Percentiles rank a stretch among this genome's conserved stretches.
These are phyloP conservation scores for Iris pallida DNA, from an alignment of 116 monocot genomes.

Conservation along the genomic window DNA sequence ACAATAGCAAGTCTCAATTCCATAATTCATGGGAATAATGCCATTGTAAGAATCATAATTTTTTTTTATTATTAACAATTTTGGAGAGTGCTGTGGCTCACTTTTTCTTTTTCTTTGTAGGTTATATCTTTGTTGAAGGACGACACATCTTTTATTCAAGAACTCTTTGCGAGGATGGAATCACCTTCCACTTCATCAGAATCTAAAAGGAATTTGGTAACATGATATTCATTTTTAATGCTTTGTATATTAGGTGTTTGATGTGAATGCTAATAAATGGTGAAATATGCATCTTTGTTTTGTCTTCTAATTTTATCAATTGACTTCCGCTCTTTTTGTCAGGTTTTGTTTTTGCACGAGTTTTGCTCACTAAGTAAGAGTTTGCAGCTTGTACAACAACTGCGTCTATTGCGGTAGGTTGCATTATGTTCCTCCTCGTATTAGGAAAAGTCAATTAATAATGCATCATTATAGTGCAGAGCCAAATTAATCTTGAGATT, in stretches of 20 bases:
- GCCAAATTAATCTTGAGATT: no score
- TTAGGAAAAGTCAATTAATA: no score
- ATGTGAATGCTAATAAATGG: background rate
- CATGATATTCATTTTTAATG: background rate
- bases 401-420: conserved; percentile 52
- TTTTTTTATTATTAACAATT: background rate
- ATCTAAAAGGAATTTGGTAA: conserved; percentile 84
- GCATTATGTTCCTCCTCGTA: no score
- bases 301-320: conserved; percentile 1
- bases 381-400: conserved; percentile 61
- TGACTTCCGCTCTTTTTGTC: conserved; percentile 1
- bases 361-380: conserved; percentile 93
- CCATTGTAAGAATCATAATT: conserved; percentile 49
- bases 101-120: conserved; percentile 31
- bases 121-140: conserved; percentile 80
- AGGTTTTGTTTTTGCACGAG: conserved; percentile 95
- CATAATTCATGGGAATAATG: conserved; percentile 84
- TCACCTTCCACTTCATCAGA: conserved; percentile 54
- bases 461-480: no score
- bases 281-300: background rate
- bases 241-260: background rate
- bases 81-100: background rate
- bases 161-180: conserved; percentile 73
- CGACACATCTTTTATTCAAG: conserved; percentile 81
- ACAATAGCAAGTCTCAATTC: conserved; percentile 69